Evolutionary conservation across 2,329 filamentous ascomycete species (phyloP).

Genomic region (Dactylellina drechsleri): DNA sequence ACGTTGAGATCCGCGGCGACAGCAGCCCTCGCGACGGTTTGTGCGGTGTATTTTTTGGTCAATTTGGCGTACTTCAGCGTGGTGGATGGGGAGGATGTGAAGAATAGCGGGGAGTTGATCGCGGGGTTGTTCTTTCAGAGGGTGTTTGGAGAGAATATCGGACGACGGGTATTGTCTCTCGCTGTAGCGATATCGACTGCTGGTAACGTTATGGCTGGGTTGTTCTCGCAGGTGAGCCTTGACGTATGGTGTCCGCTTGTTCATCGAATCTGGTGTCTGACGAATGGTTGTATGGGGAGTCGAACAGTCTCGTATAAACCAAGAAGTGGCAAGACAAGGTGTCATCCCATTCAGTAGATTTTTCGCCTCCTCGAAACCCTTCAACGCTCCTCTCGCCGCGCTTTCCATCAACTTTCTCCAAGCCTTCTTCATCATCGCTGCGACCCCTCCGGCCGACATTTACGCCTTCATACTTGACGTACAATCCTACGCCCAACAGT

Average conservation of each 20-base stretch:
- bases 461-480: conserved; percentile 80
- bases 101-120: conserved; percentile 73
- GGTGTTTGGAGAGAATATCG: conserved; percentile 70
- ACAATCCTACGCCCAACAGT: conserved; percentile 62
- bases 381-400: conserved; percentile 74
- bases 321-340: conserved; percentile 75
- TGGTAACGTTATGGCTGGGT: conserved; percentile 78
- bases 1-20: conserved; percentile 73
- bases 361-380: conserved; percentile 73
- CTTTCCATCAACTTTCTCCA: conserved; percentile 76
- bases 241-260: not conserved
- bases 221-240: conserved; percentile 67
- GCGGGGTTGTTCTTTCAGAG: conserved; percentile 74
- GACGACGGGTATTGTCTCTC: conserved; percentile 70
- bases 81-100: conserved; percentile 74
- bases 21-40: conserved; percentile 71
- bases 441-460: conserved; percentile 73
- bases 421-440: conserved; percentile 72
- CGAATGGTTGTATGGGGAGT: no score
- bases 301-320: conserved; percentile 60
- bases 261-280: not conserved
- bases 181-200: conserved; percentile 74
- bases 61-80: conserved; percentile 74
- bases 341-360: conserved; percentile 72
- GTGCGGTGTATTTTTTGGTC: conserved; percentile 73